Evolutionary conservation across 306 rosid genomes (phyloP).

Genomic region (Dicorynia guianensis): DNA sequence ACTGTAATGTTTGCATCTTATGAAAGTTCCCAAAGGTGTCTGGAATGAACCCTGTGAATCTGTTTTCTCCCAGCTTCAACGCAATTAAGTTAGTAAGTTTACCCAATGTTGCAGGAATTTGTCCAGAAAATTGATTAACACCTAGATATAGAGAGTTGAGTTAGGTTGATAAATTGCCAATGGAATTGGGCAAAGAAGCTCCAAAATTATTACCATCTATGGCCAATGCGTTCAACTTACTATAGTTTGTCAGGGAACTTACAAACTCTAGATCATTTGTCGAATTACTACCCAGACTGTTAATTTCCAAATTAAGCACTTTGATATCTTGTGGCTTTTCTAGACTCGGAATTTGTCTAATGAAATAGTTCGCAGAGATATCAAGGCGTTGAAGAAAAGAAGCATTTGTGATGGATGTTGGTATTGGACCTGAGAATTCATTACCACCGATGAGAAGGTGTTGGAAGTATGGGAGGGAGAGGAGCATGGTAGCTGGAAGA

Average conservation of each 20-base stretch:
- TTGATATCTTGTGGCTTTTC: not conserved
- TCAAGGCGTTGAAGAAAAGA: rapidly evolving
- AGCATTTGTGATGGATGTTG: not conserved
- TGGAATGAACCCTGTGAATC: not conserved
- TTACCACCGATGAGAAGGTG: not conserved
- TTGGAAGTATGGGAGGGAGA: not conserved
- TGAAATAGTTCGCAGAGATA: rapidly evolving
- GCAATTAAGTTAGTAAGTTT: not conserved
- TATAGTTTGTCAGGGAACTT: not conserved
- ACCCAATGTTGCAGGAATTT: not conserved
- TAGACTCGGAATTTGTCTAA: not conserved
- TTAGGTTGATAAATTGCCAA: constrained; percentile 1
- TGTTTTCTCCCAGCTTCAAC: not conserved
- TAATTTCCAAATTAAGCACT: rapidly evolving
- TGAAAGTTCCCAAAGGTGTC: not conserved
- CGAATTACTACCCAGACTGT: not conserved
- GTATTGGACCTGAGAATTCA: not conserved
- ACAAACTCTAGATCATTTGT: not conserved
- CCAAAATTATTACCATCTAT: not conserved
- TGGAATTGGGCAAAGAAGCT: not conserved
- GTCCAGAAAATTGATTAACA: not conserved
- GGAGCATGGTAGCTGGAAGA: not conserved
- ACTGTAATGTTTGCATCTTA: not conserved
- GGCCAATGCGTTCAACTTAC: rapidly evolving
- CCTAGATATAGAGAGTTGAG: not conserved